A percentile compares a stretch with the other conserved stretches of the same genome.
Conservation (phyloP, 768 basidiomycete genomes). For the Rhizopogon vulgaris region DNA sequence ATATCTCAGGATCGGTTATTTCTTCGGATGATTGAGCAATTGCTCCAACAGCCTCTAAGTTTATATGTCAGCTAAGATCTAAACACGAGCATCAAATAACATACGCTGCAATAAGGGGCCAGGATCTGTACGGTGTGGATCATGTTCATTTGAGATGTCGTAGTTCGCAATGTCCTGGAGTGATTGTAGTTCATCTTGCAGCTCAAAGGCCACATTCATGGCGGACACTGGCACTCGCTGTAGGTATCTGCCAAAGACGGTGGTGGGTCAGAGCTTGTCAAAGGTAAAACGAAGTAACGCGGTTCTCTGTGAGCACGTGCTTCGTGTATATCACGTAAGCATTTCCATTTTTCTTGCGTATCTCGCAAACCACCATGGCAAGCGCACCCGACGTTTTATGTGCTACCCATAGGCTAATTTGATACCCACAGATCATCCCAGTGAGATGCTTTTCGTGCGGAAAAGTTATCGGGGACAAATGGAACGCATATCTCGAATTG, state of each 20-base stretch:
- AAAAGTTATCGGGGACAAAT: conserved; percentile 95
- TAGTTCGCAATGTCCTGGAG: conserved; percentile 58
- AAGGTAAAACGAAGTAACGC: conserved; percentile 9
- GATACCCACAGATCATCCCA: conserved; percentile 72
- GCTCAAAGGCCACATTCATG: conserved; percentile 53
- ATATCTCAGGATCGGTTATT: conserved; percentile 60
- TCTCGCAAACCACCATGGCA: conserved; percentile 18
- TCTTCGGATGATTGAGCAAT: conserved; percentile 72
- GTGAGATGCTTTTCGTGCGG: conserved; percentile 96
- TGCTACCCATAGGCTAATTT: neutral
- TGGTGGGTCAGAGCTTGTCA: neutral
- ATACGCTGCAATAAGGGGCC: conserved; percentile 54
- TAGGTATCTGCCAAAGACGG: neutral
- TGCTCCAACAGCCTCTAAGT: conserved; percentile 69
- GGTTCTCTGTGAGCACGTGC: conserved; percentile 19
- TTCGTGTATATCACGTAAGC: conserved; percentile 13
- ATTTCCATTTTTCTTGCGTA: neutral
- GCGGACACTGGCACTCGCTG: neutral
- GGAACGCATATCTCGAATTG: conserved; percentile 82
- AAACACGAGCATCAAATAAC: conserved; percentile 7
- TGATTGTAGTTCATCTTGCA: conserved; percentile 71
- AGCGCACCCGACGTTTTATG: neutral
- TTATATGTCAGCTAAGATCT: conserved; percentile 5
- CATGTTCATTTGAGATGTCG: conserved; percentile 62
- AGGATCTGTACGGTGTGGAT: conserved; percentile 51